Conservation (phyloP, 495 filamentous ascomycete genomes). For the Daldinia caldariorum region DNA sequence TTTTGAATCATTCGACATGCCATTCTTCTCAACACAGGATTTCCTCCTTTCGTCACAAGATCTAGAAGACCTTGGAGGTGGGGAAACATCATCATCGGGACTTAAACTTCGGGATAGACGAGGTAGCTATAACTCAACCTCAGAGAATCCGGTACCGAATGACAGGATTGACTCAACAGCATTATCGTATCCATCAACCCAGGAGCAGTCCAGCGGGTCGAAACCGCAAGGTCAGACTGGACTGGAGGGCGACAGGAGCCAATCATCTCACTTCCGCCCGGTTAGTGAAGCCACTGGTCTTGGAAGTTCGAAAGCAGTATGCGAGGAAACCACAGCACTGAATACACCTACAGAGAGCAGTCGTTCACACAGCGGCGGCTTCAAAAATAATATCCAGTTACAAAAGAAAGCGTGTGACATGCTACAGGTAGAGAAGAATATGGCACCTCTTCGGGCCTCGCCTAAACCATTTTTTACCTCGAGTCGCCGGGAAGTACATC, state of each 20-base stretch:
- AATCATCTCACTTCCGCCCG: not conserved
- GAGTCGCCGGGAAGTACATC: slow-evolving; percentile 23
- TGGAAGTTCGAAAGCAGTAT: not conserved
- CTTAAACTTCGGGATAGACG: not conserved
- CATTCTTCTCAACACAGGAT: slow-evolving; percentile 59
- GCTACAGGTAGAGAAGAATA: not conserved
- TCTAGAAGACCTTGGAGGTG: slow-evolving; percentile 54
- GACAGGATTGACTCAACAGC: not conserved
- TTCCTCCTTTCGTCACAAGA: slow-evolving; percentile 59
- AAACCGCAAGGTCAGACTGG: not conserved
- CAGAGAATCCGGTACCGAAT: slow-evolving; percentile 18
- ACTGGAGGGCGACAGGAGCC: not conserved
- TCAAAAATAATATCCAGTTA: not conserved
- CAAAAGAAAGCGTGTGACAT: not conserved
- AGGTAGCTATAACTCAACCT: slow-evolving; percentile 21
- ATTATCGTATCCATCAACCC: not conserved
- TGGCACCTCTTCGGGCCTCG: slow-evolving; percentile 13
- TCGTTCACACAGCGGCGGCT: not conserved
- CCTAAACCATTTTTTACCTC: slow-evolving; percentile 40
- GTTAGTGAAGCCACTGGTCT: not conserved
- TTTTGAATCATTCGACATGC: slow-evolving; percentile 34
- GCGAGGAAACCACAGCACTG: not conserved
- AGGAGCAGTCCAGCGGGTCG: not conserved
- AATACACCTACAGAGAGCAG: not conserved
- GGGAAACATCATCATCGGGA: slow-evolving; percentile 30